Evolutionary conservation across 2,329 filamentous ascomycete species (phyloP).

Genomic region (Verticillium tricorpus): DNA sequence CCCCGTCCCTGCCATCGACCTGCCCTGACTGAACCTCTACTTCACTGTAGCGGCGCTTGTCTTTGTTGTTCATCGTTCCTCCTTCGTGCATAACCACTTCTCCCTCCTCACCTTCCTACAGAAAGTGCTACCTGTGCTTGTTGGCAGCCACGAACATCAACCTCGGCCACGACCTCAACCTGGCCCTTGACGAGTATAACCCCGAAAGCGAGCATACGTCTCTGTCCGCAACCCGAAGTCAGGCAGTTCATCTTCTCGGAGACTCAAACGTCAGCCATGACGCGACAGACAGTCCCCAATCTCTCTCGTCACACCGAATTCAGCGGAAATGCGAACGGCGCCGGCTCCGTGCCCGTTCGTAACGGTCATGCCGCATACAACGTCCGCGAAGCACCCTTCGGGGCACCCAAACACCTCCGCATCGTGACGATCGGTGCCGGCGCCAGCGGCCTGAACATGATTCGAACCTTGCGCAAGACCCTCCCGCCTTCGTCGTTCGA

Average conservation of each 20-base stretch:
- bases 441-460: conserved; percentile 16
- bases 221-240: too few relatives aligned
- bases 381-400: conserved; percentile 10
- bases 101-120: not conserved
- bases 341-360: conserved; percentile 1
- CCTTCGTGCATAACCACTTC: not conserved
- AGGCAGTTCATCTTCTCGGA: not conserved
- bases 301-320: conserved; percentile 13
- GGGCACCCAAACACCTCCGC: conserved; percentile 8
- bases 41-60: not conserved
- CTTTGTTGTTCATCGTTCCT: not conserved
- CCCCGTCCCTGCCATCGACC: not conserved
- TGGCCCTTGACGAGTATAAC: not conserved
- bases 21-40: not conserved
- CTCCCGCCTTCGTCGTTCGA: conserved; percentile 34
- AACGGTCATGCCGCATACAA: conserved; percentile 5
- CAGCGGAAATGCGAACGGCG: conserved; percentile 5
- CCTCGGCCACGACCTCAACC: not conserved
- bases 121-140: not conserved
- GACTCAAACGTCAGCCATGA: conserved; percentile 5
- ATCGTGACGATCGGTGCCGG: conserved; percentile 13
- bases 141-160: not conserved
- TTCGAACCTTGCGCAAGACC: conserved; percentile 38
- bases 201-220: too few relatives aligned
- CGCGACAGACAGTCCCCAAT: conserved; percentile 8